Conservation (phyloP, 2,329 filamentous ascomycete species). For the Diaporthe destruens region DNA sequence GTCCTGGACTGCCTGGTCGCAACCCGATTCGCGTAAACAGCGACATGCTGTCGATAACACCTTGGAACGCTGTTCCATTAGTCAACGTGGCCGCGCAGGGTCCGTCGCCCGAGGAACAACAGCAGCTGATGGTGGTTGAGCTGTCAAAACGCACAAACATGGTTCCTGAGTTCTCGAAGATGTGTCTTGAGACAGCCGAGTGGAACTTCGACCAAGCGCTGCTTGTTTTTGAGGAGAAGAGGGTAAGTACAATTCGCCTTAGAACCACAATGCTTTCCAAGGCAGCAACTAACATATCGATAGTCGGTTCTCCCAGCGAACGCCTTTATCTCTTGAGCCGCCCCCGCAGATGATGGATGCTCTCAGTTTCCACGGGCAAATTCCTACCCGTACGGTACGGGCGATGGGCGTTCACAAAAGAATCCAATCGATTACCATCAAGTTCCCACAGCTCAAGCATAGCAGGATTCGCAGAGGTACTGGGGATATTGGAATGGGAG, state of each 20-base stretch:
- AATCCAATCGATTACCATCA: background rate
- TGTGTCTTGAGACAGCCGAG: constrained; percentile 82
- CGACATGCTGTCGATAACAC: constrained; percentile 81
- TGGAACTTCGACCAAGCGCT: constrained; percentile 86
- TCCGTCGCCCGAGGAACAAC: constrained; percentile 59
- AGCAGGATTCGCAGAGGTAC: background rate
- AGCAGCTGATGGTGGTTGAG: constrained; percentile 79
- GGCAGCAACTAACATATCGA: constrained; percentile 32
- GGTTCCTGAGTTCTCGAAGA: constrained; percentile 80
- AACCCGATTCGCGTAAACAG: constrained; percentile 80
- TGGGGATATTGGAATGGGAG: background rate
- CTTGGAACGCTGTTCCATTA: constrained; percentile 67
- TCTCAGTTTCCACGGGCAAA: background rate
- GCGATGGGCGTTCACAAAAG: background rate
- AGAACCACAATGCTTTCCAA: constrained; percentile 40
- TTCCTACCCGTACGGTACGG: background rate
- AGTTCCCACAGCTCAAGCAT: background rate
- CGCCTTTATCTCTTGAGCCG: constrained; percentile 38
- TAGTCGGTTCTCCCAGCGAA: constrained; percentile 38
- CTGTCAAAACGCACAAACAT: constrained; percentile 84
- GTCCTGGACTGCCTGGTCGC: constrained; percentile 75
- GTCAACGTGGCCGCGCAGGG: constrained; percentile 46
- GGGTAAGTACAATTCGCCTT: constrained; percentile 61
- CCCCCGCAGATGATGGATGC: background rate
- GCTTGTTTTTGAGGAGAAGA: constrained; percentile 80